Evolutionary conservation across 306 rosid genomes (phyloP).

Genomic region (Gleditsia sinensis): DNA sequence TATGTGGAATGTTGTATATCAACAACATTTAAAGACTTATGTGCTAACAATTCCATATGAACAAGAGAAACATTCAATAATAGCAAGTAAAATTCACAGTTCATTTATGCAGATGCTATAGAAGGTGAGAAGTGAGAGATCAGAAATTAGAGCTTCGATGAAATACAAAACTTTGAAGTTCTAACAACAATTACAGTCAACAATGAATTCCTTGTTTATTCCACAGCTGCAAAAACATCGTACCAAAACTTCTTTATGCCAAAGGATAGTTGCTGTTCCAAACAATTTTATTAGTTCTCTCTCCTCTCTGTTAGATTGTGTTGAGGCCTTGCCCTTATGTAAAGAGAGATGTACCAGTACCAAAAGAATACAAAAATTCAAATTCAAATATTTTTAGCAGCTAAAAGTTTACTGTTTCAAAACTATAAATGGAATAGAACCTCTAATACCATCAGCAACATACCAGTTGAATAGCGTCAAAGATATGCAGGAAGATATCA

Average conservation of each 20-base stretch:
- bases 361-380: background rate
- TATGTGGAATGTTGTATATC: background rate
- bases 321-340: background rate
- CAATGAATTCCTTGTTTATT: background rate
- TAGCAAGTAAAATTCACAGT: background rate
- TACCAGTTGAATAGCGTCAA: constrained; percentile 87
- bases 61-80: background rate
- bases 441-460: constrained; percentile 59
- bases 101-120: constrained; percentile 11
- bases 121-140: background rate
- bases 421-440: constrained; percentile 19
- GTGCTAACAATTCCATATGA: background rate
- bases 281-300: background rate
- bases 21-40: background rate
- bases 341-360: background rate
- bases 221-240: background rate
- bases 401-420: background rate
- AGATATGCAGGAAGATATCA: constrained; percentile 90
- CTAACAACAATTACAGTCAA: background rate
- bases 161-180: background rate
- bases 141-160: background rate
- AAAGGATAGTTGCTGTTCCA: background rate
- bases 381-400: constrained; percentile 21
- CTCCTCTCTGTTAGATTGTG: background rate
- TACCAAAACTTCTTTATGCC: background rate